These are phyloP conservation scores for Trifolium dubium DNA, from an alignment of 306 rosid species.

Conservation along the genomic window DNA sequence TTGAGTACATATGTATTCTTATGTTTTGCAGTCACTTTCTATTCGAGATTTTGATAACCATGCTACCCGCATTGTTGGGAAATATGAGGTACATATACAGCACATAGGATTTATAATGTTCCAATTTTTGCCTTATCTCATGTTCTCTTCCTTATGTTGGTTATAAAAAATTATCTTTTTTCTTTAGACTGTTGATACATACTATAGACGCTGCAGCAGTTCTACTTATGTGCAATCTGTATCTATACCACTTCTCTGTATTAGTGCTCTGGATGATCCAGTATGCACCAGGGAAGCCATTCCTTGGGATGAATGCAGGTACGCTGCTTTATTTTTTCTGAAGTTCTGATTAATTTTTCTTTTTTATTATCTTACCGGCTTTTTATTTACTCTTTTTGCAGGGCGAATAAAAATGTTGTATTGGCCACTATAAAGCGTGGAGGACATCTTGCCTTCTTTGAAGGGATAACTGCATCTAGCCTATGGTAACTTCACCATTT, in stretches of 20 bases:
- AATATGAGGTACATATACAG: conserved; percentile 71
- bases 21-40: conserved; percentile 66
- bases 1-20: conserved; percentile 38
- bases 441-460: conserved; percentile 87
- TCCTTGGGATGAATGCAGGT: conserved; percentile 99
- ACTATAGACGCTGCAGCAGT: conserved; percentile 85
- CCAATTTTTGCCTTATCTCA: conserved; percentile 28
- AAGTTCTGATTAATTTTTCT: conserved; percentile 31
- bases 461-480: conserved; percentile 80
- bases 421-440: conserved; percentile 80
- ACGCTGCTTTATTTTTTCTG: conserved; percentile 35
- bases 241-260: conserved; percentile 86
- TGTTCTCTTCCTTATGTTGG: background rate
- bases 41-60: conserved; percentile 90
- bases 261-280: conserved; percentile 96
- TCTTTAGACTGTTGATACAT: conserved; percentile 90
- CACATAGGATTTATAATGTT: conserved; percentile 24
- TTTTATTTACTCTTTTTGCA: conserved; percentile 38
- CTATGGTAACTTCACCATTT: conserved; percentile 62
- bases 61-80: conserved; percentile 86
- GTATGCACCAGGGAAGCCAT: conserved; percentile 96
- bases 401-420: conserved; percentile 73
- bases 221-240: conserved; percentile 76
- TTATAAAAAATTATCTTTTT: conserved; percentile 40
- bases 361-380: conserved; percentile 7